These are phyloP conservation scores for Spiraea crenata DNA, from an alignment of 331 rosid species.

Conservation along the genomic window DNA sequence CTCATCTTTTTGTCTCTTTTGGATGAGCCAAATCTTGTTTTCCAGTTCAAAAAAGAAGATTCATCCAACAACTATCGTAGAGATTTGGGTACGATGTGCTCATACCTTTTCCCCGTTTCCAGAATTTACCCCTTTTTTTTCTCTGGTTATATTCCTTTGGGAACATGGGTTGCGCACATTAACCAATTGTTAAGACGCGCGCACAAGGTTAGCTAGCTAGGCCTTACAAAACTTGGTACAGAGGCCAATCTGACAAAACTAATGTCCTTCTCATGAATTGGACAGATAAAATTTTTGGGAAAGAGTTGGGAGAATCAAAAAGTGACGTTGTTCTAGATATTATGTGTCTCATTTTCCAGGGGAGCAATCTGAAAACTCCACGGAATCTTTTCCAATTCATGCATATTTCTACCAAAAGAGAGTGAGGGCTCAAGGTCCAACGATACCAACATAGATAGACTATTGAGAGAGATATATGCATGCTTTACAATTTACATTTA, in stretches of 20 bases:
- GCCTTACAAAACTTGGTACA: no score
- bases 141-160: no score
- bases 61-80: neutral
- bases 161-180: no score
- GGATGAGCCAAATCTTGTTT: neutral
- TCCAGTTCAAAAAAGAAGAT: neutral
- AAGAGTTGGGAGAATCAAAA: conserved; percentile 41
- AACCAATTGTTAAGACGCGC: no score
- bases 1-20: neutral
- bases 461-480: conserved; percentile 8
- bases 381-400: conserved; percentile 18
- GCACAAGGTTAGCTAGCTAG: no score
- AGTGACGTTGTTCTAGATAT: conserved; percentile 21
- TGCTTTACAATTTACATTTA: neutral
- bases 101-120: neutral
- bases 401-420: conserved; percentile 26
- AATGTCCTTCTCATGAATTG: neutral
- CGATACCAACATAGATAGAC: conserved; percentile 16
- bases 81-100: neutral
- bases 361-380: conserved; percentile 33
- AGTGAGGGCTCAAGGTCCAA: conserved; percentile 27
- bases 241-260: neutral
- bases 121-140: neutral
- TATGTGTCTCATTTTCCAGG: conserved; percentile 13
- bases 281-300: conserved; percentile 4